A percentile compares a stretch with the other conserved stretches of the same genome.
Evolutionary conservation across 2,329 filamentous ascomycete species (phyloP).

Genomic region (Leptosphaerulina australis): DNA sequence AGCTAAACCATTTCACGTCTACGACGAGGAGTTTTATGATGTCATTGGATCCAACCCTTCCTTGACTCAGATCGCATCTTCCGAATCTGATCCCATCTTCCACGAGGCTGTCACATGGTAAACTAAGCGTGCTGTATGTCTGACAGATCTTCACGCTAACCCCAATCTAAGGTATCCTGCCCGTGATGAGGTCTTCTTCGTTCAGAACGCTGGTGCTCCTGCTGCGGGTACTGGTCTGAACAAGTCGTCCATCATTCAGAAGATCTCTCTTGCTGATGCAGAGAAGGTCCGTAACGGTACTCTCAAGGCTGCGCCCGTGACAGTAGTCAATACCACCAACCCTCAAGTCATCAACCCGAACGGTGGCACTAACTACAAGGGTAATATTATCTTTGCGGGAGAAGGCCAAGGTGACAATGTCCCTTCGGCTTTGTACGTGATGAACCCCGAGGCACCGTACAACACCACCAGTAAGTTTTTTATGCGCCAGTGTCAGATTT

Average conservation of each 20-base stretch:
- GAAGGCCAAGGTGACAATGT: slow-evolving; percentile 31
- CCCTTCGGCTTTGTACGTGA: slow-evolving; percentile 31
- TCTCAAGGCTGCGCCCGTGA: slow-evolving; percentile 27
- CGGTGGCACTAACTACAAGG: slow-evolving; percentile 31
- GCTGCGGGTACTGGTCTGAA: slow-evolving; percentile 34
- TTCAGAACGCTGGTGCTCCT: slow-evolving; percentile 32
- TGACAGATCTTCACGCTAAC: neutral
- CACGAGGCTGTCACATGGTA: slow-evolving; percentile 36
- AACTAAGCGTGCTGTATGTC: neutral
- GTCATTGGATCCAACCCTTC: slow-evolving; percentile 32
- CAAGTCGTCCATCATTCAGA: slow-evolving; percentile 36
- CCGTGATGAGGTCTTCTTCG: slow-evolving; percentile 34
- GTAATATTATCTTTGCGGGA: slow-evolving; percentile 34
- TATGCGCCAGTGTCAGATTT: neutral
- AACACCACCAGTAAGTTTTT: slow-evolving; percentile 30
- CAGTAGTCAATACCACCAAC: slow-evolving; percentile 31
- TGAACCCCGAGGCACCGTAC: slow-evolving; percentile 33
- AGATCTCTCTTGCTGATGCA: slow-evolving; percentile 32
- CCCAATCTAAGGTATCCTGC: slow-evolving; percentile 16
- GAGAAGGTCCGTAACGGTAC: slow-evolving; percentile 32
- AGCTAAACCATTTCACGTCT: slow-evolving; percentile 35
- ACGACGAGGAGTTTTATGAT: slow-evolving; percentile 35
- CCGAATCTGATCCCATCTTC: slow-evolving; percentile 32
- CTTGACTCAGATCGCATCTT: slow-evolving; percentile 31
- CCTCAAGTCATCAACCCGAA: slow-evolving; percentile 37